phyloP scores from a whole-genome alignment of 768 basidiomycete genomes.

The Boletus pseudopeckii region DNA sequence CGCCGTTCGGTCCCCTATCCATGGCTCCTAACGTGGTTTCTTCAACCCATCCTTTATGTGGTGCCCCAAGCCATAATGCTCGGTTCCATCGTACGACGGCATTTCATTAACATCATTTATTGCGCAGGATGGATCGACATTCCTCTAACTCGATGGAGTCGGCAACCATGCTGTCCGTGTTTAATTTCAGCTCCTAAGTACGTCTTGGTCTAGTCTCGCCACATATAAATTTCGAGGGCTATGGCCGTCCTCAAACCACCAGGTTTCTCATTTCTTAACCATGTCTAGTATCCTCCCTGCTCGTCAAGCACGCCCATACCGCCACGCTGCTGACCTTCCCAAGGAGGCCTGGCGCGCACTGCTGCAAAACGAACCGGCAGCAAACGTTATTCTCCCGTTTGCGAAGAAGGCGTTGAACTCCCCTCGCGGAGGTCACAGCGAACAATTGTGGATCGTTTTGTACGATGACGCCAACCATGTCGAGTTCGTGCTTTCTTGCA shows the following conservation, averaged over 20 bases:
- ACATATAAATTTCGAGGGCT: slow-evolving; percentile 5
- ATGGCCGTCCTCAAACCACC: slow-evolving; percentile 10
- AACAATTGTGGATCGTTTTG: slow-evolving; percentile 33
- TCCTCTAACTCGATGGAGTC: neutral
- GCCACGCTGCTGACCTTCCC: slow-evolving; percentile 14
- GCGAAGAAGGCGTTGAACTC: slow-evolving; percentile 29
- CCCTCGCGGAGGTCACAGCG: neutral
- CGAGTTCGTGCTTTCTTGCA: slow-evolving; percentile 10
- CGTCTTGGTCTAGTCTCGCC: neutral
- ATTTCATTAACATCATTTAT: neutral
- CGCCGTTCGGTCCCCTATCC: neutral
- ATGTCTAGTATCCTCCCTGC: slow-evolving; percentile 13
- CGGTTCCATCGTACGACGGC: neutral
- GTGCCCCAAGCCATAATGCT: neutral
- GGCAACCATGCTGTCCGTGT: neutral
- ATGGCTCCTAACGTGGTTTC: slow-evolving; percentile 2
- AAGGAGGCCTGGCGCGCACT: slow-evolving; percentile 31
- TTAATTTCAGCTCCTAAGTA: neutral
- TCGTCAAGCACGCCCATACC: slow-evolving; percentile 5
- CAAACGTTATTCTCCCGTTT: slow-evolving; percentile 42
- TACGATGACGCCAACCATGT: slow-evolving; percentile 16
- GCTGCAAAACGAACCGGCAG: slow-evolving; percentile 24
- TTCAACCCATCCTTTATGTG: neutral
- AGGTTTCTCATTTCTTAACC: neutral
- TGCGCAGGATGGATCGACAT: slow-evolving; percentile 21